phyloP scores from a whole-genome alignment of 73 alveolate genomes.

The Uronychia binucleata region DNA sequence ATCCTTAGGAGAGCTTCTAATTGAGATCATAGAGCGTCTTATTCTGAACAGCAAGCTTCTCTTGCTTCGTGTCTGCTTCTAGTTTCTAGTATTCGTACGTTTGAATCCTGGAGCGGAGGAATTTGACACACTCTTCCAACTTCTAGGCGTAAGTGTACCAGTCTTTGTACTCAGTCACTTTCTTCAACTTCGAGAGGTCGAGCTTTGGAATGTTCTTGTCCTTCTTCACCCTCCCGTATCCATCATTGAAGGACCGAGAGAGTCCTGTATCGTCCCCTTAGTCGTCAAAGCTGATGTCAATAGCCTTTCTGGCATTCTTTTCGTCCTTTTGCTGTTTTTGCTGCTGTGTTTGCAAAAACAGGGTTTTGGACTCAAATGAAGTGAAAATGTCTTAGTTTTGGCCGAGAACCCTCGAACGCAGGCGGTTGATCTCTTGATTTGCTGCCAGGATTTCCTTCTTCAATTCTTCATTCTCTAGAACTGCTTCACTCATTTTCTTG shows the following conservation, averaged over 20 bases:
- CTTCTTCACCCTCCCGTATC: conserved; percentile 11
- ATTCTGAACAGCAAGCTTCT: not conserved
- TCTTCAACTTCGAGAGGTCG: conserved; percentile 29
- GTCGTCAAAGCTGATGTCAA: not conserved
- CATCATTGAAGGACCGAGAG: not conserved
- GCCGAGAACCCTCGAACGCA: not conserved
- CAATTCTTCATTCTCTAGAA: not conserved
- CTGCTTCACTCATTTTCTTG: not conserved
- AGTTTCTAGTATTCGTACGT: conserved; percentile 12
- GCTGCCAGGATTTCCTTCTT: not conserved
- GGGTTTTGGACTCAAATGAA: too few species aligned
- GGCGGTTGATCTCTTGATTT: not conserved
- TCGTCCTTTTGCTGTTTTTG: too few species aligned
- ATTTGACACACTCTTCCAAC: conserved; percentile 43
- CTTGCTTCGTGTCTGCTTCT: not conserved
- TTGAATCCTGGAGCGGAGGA: conserved; percentile 8
- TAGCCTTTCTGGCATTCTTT: not conserved
- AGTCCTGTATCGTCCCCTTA: not conserved
- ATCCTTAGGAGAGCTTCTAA: not conserved
- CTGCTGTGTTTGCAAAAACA: too few species aligned
- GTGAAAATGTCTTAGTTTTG: not conserved
- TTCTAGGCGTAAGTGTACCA: conserved; percentile 47
- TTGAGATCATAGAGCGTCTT: conserved; percentile 1
- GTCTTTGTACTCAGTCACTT: conserved; percentile 37
- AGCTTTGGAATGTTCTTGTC: conserved; percentile 10